phyloP scores from a whole-genome alignment of 2,329 filamentous ascomycete genomes.

The Fusarium sp. region DNA sequence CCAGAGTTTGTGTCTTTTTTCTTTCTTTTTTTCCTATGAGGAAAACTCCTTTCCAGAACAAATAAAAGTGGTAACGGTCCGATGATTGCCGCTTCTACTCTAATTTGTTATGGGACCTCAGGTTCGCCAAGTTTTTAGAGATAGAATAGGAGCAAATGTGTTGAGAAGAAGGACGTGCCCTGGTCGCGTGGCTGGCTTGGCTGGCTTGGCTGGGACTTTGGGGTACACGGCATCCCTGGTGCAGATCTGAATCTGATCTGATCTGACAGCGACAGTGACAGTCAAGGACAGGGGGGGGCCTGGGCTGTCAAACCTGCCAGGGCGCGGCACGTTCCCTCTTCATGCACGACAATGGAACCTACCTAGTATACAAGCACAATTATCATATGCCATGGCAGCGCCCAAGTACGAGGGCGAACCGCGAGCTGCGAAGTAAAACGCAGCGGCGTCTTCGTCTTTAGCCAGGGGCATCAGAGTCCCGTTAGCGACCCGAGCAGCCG shows the following conservation, averaged over 20 bases:
- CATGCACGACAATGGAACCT: constrained; percentile 16
- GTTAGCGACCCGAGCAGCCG: constrained; percentile 1
- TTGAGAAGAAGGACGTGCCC: background rate
- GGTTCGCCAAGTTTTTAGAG: background rate
- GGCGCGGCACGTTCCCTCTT: constrained; percentile 33
- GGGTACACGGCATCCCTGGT: constrained; percentile 25
- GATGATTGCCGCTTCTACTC: background rate
- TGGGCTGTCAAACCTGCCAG: constrained; percentile 39
- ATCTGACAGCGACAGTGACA: constrained; percentile 8
- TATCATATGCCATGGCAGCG: background rate
- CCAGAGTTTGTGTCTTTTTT: background rate
- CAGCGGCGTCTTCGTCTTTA: constrained; percentile 16
- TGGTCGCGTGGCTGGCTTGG: constrained; percentile 19
- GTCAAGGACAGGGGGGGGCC: constrained; percentile 31
- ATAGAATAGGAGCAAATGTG: background rate
- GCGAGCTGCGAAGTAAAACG: background rate
- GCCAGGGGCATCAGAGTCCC: constrained; percentile 10
- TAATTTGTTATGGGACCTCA: too few relatives aligned
- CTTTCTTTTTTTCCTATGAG: background rate
- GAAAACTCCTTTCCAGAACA: background rate
- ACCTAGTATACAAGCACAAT: background rate
- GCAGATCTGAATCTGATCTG: constrained; percentile 35
- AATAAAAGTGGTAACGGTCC: background rate
- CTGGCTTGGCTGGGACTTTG: background rate
- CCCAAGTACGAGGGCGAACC: background rate